Percentiles rank a stretch among this genome's conserved stretches.
These are phyloP conservation scores for Ceratocystis harringtonii DNA, from an alignment of 2,329 filamentous ascomycete genomes.

Conservation along the genomic window DNA sequence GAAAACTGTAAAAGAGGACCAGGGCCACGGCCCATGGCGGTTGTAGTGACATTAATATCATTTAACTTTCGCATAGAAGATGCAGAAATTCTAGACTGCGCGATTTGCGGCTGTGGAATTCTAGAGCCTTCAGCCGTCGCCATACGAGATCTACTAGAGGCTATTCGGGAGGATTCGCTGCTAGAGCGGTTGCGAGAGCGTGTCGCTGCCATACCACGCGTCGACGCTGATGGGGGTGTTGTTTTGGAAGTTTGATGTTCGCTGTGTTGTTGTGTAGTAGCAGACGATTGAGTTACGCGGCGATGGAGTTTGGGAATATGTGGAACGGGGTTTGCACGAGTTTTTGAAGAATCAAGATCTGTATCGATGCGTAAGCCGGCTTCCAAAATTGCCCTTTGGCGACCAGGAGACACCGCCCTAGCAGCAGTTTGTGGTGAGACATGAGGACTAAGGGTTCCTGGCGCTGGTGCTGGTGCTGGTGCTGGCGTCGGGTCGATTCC, in stretches of 20 bases:
- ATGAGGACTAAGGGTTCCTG: conserved; percentile 2
- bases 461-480: not conserved
- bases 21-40: not conserved
- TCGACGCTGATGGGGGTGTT: conserved; percentile 2
- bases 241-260: conserved; percentile 24
- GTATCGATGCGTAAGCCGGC: conserved; percentile 45
- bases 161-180: conserved; percentile 14
- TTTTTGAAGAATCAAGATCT: not conserved
- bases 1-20: conserved; percentile 7
- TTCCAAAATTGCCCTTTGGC: conserved; percentile 52
- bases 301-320: not conserved
- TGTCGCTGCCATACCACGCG: conserved; percentile 3
- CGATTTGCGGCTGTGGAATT: conserved; percentile 1
- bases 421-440: not conserved
- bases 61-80: conserved; percentile 32
- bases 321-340: not conserved
- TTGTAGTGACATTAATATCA: not conserved
- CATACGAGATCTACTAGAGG: conserved; percentile 15
- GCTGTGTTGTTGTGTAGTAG: conserved; percentile 34
- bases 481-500: conserved; percentile 32
- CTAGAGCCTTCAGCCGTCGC: conserved; percentile 5
- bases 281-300: not conserved
- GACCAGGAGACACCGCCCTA: conserved; percentile 23
- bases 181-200: conserved; percentile 11
- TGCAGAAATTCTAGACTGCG: conserved; percentile 24